A percentile compares a stretch with the other conserved stretches of the same genome.
Conservation (phyloP, 176 grass and related monocot species). For the Chloris gayana region DNA sequence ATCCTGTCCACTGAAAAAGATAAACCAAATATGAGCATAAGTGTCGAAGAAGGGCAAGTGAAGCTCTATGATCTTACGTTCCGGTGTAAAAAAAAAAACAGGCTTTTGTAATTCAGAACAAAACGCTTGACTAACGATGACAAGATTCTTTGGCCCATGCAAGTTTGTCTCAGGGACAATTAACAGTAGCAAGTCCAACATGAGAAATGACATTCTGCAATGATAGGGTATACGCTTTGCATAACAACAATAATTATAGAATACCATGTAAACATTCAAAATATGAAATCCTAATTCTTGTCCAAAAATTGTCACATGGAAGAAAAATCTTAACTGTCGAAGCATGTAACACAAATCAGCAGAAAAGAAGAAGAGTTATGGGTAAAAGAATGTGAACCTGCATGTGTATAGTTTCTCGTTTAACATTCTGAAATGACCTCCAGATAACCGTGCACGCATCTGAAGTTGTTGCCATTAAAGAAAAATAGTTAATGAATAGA, state of each 20-base stretch:
- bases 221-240: background rate
- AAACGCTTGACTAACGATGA: background rate
- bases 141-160: background rate
- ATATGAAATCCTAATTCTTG: constrained; percentile 4
- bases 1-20: constrained; percentile 71
- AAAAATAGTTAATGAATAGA: constrained; percentile 26
- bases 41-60: constrained; percentile 2
- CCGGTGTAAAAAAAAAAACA: background rate
- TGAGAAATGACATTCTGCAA: background rate
- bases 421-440: constrained; percentile 97
- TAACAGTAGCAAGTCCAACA: background rate
- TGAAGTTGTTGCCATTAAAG: constrained; percentile 30
- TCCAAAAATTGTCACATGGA: background rate
- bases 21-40: constrained; percentile 18
- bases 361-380: background rate
- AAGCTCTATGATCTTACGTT: background rate
- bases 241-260: constrained; percentile 14
- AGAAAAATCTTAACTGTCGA: background rate
- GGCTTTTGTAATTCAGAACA: background rate
- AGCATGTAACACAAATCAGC: background rate
- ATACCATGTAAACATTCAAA: background rate
- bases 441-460: constrained; percentile 94
- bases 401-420: constrained; percentile 94
- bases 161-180: background rate
- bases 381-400: constrained; percentile 60